Evolutionary conservation across 768 basidiomycete species (phyloP), one percentile per base, ranked within the genome.

Genomic region (Lentinula boryana): DNA sequence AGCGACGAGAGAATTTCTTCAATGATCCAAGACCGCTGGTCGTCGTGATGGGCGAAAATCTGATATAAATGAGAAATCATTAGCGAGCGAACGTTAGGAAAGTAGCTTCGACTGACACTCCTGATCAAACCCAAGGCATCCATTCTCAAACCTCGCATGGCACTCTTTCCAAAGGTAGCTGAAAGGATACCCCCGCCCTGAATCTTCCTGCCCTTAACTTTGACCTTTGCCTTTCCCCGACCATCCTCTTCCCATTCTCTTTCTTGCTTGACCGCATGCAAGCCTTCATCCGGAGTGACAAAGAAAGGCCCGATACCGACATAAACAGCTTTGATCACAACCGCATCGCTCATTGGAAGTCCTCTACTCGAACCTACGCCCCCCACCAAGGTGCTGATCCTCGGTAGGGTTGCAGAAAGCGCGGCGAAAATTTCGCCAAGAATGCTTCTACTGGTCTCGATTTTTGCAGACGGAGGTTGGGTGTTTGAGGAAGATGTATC

Each of bases 301-400:
- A 98, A 98, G 71, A 98, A 95, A 0, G 96, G 95, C 6, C 91
- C 92, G 64, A 98, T 93, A 3, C 94, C 85, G 56, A 98, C 88
- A 71, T 96, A 98, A 3, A 97, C 91, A 0, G 88, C 87, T 65
- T 92, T 88, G 55, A 98, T 97, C 68, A 98, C 90, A 65, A 98
- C 91, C 0, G 85, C 73, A 63, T 98, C 97, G 1, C 91, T 91
- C 87, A 98, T 89, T 1, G 89, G 65, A 27, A 57, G n/a, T 44
- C 51, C 50, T 23, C 36, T 38, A 66, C n/a, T 76, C 64, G 88
- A 80, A 62, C 80, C 78, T 68, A 89, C 87, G 1, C 87, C 83
- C 52, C 82, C 84, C 58, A 98, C 79, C 35, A 98, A 80, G 10
- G 79, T 77, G 62, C 88, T 87, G 53, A 98, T 81, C 35, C 85